Conservation (phyloP, 495 filamentous ascomycete species). For the Penicillium samsonianum region DNA sequence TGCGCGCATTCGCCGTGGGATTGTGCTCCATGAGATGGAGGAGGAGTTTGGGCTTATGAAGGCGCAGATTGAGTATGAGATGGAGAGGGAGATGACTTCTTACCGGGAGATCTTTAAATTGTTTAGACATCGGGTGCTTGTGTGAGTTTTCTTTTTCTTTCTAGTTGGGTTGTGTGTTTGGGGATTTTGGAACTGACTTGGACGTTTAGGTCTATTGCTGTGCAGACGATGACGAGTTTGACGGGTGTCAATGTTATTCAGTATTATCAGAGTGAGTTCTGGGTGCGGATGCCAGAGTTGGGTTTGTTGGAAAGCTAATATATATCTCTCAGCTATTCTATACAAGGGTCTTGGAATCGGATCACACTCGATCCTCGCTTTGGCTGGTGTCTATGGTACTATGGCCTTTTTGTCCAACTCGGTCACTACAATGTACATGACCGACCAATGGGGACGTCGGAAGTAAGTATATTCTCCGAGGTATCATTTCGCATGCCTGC, state of each 20-base stretch:
- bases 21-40: constrained; percentile 47
- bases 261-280: constrained; percentile 54
- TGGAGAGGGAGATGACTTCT: constrained; percentile 55
- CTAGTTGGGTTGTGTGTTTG: neutral
- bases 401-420: constrained; percentile 54
- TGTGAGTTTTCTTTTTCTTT: constrained; percentile 31
- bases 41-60: constrained; percentile 58
- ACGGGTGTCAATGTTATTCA: constrained; percentile 61
- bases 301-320: constrained; percentile 6
- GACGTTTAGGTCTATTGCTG: constrained; percentile 48
- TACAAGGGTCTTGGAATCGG: constrained; percentile 59
- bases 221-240: constrained; percentile 59
- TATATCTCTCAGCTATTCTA: constrained; percentile 39
- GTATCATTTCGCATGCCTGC: neutral
- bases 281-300: neutral
- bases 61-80: constrained; percentile 62
- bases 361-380: constrained; percentile 51
- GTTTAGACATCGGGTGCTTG: constrained; percentile 53
- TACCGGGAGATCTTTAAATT: constrained; percentile 54
- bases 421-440: constrained; percentile 54
- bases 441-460: constrained; percentile 62
- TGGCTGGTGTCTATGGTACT: constrained; percentile 59
- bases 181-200: constrained; percentile 4
- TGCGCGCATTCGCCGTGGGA: constrained; percentile 48
- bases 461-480: constrained; percentile 38